Evolutionary conservation across 108 stramenopile species (phyloP), one percentile per base, ranked within the genome.

Genomic region (Licmophora abbreviata): DNA sequence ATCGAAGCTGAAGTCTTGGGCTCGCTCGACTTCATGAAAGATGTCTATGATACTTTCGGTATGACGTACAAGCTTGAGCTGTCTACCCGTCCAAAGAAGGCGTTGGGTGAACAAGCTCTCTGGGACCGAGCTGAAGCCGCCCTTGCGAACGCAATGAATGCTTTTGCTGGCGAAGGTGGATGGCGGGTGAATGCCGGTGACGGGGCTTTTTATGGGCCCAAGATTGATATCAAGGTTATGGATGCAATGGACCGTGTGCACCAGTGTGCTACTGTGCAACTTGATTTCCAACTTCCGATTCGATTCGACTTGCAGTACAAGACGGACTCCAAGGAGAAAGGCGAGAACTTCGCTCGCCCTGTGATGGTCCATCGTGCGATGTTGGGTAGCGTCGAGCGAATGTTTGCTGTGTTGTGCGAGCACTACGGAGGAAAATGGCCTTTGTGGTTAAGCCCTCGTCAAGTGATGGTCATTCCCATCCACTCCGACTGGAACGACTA

Each of bases 161-260:
- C 64, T 9, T 99, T 99, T 71, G 82, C 81, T 25, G 94, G 95
- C 5, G 72, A 88, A 34, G 98, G 96, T 11, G 79, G 83, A 17
- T 99, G 99, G 97, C 68, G 79, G 45, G 84, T 89, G 24, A 98
- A 98, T 61, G 92, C 97, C 25, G 99, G 95, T 20, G 99, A 99
- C 55, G 99, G 99, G 43, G 99, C 99, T 12, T 99, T 99, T 66
- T 99, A 99, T 64, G 99, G 99, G 11, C 99, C 99, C 51, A 98
- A 99, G 76, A 97, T 99, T 67, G 99, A 99, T 73, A 98, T 99
- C 74, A 99, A 99, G 85, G 97, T 99, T 6, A 95, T 93, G 77
- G 99, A 99, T 79, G 95, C 96, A 44, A 89, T 99, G 93, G 97
- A 98, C 24, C 86, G 99, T 43, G 80, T 96, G 14, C 99, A 99